Evolutionary conservation across 805 yeast species (phyloP), one percentile per base, ranked within the genome.

Genomic region (Yamadazyma olivae): DNA sequence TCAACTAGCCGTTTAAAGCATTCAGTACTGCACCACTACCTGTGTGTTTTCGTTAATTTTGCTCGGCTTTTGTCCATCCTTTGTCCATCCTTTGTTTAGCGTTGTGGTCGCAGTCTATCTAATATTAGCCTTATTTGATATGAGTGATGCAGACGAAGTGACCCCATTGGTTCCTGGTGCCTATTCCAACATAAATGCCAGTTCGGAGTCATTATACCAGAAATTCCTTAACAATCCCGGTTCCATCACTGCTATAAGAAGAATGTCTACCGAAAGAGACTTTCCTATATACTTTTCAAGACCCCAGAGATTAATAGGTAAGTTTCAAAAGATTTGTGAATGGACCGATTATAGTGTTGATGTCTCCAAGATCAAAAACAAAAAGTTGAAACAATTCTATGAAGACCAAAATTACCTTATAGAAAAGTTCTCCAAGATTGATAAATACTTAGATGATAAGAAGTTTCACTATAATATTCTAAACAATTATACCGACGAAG

Each of bases 381-480:
- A 44, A 27, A 37, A 45, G 8, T 34, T 75, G 4, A 57, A 66
- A 18, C 38, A 53, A 14, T 83, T 61, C 54, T 84, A 85, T 56
- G 55, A 57, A 27, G 52, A 59, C 2, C 91, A 83, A 56, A 84
- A 84, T 53, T 75, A 67, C 27, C 52, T 79, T 35, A 75, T 83
- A 35, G 74, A 70, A 17, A 63, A 75, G 35, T 81, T 74, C 48
- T 54, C 56, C 24, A 82, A 75, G 39, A 76, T 84, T 17, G 95
- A 84, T 52, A 62, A 66, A 33, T 61, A 83, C 34, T 64, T 84
- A 30, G 93, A 83, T 50, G 75, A 86, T 3, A 89, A 89, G 1
- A 54, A 57, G 31, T 70, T 84, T 39, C 84, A 80, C 45, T 69
- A 71, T 40, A 65, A 73, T 29, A 79, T 84, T 79, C 67, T 85